A percentile compares a stretch with the other conserved stretches of the same genome.
Conservation (phyloP, 2,329 filamentous ascomycete species). For the Arthrobotrys megalospora region DNA sequence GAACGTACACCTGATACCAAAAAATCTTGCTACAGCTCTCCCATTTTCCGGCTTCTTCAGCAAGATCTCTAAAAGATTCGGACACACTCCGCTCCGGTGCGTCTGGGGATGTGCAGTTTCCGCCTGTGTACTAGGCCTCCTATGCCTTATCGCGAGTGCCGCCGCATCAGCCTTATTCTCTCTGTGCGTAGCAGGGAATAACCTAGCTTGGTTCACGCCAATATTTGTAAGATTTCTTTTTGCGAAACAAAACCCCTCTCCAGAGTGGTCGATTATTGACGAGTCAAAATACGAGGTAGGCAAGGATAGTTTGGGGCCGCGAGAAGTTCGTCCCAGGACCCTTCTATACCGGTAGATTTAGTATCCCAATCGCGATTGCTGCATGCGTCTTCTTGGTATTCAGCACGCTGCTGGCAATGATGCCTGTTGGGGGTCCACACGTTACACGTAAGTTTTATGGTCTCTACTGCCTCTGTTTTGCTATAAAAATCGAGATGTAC, state of each 20-base stretch:
- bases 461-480: neutral
- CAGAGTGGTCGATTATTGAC: too few species aligned
- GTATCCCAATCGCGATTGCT: conserved; percentile 71
- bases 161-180: conserved; percentile 75
- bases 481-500: neutral
- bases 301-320: conserved; percentile 73
- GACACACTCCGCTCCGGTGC: conserved; percentile 74
- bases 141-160: conserved; percentile 74
- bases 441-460: conserved; percentile 66
- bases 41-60: conserved; percentile 75
- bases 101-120: conserved; percentile 72
- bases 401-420: conserved; percentile 74
- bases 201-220: conserved; percentile 74
- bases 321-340: conserved; percentile 74
- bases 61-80: conserved; percentile 72
- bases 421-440: conserved; percentile 73
- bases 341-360: conserved; percentile 74
- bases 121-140: conserved; percentile 72
- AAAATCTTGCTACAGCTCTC: conserved; percentile 67
- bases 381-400: conserved; percentile 73
- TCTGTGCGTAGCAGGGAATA: conserved; percentile 74
- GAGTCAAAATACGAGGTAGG: neutral
- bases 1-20: neutral
- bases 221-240: conserved; percentile 70
- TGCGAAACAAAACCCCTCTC: neutral